These are phyloP conservation scores for Leavenworthia alabamica DNA, from an alignment of 345 rosid species.

Conservation along the genomic window DNA sequence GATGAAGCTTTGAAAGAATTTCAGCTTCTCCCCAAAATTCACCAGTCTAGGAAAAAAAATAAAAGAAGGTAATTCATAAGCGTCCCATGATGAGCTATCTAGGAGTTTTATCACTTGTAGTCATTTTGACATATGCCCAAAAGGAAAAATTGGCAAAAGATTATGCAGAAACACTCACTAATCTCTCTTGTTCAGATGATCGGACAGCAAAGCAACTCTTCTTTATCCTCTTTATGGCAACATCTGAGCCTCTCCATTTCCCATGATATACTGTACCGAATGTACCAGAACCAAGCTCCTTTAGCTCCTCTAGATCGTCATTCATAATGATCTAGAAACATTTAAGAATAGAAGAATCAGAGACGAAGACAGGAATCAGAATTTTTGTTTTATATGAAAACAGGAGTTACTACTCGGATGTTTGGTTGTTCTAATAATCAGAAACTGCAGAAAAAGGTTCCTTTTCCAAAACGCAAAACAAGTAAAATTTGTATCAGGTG, in stretches of 20 bases:
- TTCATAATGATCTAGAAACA: conserved; percentile 62
- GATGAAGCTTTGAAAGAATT: conserved; percentile 95
- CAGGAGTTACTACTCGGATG: background rate
- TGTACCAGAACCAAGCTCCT: conserved; percentile 91
- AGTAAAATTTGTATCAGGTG: conserved; percentile 7
- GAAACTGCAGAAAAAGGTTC: background rate
- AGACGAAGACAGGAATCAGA: background rate
- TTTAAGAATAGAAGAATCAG: background rate
- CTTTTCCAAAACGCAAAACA: background rate
- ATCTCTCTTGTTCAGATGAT: conserved; percentile 90
- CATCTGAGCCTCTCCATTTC: conserved; percentile 98
- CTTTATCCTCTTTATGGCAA: conserved; percentile 91
- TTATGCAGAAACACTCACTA: conserved; percentile 46
- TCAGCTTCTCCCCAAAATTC: conserved; percentile 99
- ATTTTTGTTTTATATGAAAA: background rate
- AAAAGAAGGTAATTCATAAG: background rate
- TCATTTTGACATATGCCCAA: too few relatives aligned
- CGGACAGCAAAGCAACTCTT: conserved; percentile 90
- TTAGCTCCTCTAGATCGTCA: conserved; percentile 93
- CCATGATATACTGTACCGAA: conserved; percentile 99
- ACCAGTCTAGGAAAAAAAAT: conserved; percentile 43
- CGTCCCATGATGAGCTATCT: too few relatives aligned
- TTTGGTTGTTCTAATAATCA: background rate
- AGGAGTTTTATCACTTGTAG: too few relatives aligned
- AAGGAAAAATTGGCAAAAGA: background rate